These are phyloP conservation scores for Xylaria nigripes DNA, from an alignment of 495 filamentous ascomycete genomes.

Conservation along the genomic window DNA sequence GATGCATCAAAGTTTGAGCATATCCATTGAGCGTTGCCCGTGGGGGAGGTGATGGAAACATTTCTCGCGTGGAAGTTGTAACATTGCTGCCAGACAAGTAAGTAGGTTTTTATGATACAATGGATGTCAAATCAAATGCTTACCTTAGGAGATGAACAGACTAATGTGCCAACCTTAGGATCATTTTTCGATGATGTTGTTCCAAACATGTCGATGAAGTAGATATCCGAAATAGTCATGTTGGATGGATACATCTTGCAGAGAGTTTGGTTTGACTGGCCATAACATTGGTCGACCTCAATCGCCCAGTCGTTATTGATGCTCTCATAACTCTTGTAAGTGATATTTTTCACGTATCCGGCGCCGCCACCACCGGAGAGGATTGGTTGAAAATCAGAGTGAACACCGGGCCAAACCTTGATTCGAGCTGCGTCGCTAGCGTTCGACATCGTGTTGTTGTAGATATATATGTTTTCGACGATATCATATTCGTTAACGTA, in stretches of 20 bases:
- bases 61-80: constrained; percentile 6
- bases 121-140: background rate
- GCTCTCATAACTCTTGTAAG: constrained; percentile 37
- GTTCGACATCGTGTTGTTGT: constrained; percentile 27
- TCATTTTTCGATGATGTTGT: constrained; percentile 9
- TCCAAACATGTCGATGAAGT: constrained; percentile 45
- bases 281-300: constrained; percentile 59
- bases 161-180: constrained; percentile 7
- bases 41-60: constrained; percentile 4
- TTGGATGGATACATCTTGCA: constrained; percentile 50
- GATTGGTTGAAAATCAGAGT: constrained; percentile 21
- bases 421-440: constrained; percentile 24
- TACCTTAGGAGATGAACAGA: constrained; percentile 6
- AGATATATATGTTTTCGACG: constrained; percentile 26
- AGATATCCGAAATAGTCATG: constrained; percentile 49
- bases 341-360: constrained; percentile 43
- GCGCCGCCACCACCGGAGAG: constrained; percentile 30
- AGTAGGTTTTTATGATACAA: background rate
- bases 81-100: background rate
- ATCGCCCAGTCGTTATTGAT: constrained; percentile 56
- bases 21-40: constrained; percentile 3
- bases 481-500: constrained; percentile 23
- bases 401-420: constrained; percentile 26
- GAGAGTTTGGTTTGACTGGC: constrained; percentile 53
- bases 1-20: constrained; percentile 7